Base-by-base conservation (phyloP, 2,329 filamentous ascomycete genomes). In the Aschersonia sp. region DNA sequence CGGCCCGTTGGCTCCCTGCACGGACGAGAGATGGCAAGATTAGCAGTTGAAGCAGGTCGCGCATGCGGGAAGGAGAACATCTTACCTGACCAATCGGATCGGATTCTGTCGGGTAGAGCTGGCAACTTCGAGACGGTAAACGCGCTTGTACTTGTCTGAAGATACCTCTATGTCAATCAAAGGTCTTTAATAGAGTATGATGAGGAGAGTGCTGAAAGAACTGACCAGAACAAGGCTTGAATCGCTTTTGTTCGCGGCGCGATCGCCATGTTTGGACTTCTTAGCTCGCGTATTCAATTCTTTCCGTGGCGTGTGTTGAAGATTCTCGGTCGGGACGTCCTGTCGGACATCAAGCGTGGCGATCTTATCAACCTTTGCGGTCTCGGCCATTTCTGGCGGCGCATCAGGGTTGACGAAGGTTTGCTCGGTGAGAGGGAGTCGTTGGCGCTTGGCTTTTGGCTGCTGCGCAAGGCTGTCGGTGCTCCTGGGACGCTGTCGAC, bases 91-190 rank as follows among this genome's bases (percentile, higher is more conserved):
- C 77, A 72, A 58, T 82, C 76, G 54, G 77, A 68, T 54, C 82
- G 80, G 52, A 95, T 77, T 58, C 81, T 78, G 58, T 89, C 82
- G 45, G 91, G 89, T 30, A 94, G 75, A 48, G 85, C 82, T 49
- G 86, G 86, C 32, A 96, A 75, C 63, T 89, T 89, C 65, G 84
- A 86, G 52, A 94, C 85, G 43, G 78, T 84, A 62, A 92, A 96
- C 53, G 86, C 85, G 60, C 82, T 81, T 59, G 86, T 95, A 59
- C 81, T 87, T 40, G 86, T 87, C 85, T 94, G 51, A 9, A 53
- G 47, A 47, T n/a, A 38, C 47, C 20, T 20, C 20, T 20, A 20
- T 20, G 20, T 20, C 20, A 20, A 20, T 20, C 20, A 20, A 20
- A 20, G 20, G 20, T 20, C 20, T 20, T 20, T 2, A 20, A 20